phyloP scores from a whole-genome alignment of 139 green algal species.

The Trebouxia sp. region DNA sequence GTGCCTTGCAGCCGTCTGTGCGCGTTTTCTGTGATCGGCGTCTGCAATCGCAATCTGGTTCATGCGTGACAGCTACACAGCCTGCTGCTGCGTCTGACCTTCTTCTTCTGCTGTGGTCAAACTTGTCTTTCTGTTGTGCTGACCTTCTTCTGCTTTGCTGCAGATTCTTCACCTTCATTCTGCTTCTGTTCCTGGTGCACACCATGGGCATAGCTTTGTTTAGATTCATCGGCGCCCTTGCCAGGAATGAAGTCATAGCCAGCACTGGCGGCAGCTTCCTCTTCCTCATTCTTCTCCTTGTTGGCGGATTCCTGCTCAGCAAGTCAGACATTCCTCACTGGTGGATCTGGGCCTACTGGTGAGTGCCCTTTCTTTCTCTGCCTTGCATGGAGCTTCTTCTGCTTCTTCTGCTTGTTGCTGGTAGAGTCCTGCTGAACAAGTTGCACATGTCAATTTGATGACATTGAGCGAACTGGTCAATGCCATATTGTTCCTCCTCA shows the following conservation, averaged over 20 bases:
- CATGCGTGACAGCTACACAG: too few relatives aligned
- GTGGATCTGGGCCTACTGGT: not conserved
- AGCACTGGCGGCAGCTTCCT: slow-evolving; percentile 37
- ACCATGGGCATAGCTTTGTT: slow-evolving; percentile 41
- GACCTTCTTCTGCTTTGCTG: not conserved
- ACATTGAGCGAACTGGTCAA: too few relatives aligned
- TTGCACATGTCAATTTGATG: too few relatives aligned
- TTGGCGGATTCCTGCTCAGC: slow-evolving; percentile 40
- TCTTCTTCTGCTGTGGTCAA: too few relatives aligned
- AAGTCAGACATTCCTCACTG: not conserved
- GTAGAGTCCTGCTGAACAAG: not conserved
- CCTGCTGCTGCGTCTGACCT: too few relatives aligned
- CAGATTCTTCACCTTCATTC: slow-evolving; percentile 36
- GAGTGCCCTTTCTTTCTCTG: not conserved
- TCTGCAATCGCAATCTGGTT: too few relatives aligned
- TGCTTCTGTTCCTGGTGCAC: slow-evolving; percentile 41
- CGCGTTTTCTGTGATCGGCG: too few relatives aligned
- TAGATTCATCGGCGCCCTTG: slow-evolving; percentile 14
- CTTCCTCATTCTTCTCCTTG: slow-evolving; percentile 42
- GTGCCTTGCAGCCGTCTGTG: too few relatives aligned
- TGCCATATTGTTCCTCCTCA: too few relatives aligned
- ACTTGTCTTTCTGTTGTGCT: not conserved
- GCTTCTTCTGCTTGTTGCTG: not conserved
- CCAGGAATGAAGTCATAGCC: slow-evolving; percentile 32
- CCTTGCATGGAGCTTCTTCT: not conserved